These are phyloP conservation scores for Teunomyces funiuensis DNA, from an alignment of 805 yeast species.

Conservation along the genomic window DNA sequence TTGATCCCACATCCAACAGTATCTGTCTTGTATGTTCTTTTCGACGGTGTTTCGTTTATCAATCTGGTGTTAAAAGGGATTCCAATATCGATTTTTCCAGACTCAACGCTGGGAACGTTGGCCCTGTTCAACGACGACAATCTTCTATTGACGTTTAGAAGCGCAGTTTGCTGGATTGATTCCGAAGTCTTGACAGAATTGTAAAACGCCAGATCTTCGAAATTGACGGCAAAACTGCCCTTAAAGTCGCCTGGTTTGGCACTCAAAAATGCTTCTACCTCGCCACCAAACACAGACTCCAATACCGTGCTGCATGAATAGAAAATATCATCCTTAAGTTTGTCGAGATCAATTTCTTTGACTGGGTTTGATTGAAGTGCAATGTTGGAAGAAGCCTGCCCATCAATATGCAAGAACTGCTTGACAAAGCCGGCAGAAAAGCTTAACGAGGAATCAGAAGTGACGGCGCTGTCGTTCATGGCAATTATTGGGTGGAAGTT, in stretches of 20 bases:
- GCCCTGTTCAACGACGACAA: conserved; percentile 31
- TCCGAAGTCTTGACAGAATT: conserved; percentile 36
- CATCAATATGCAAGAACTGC: conserved; percentile 19
- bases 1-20: conserved; percentile 84
- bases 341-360: conserved; percentile 29
- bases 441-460: conserved; percentile 31
- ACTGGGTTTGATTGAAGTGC: conserved; percentile 2
- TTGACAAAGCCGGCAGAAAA: conserved; percentile 37
- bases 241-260: conserved; percentile 40
- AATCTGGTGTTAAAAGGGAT: conserved; percentile 32
- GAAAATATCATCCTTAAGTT: conserved; percentile 27
- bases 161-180: conserved; percentile 26
- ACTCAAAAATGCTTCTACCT: conserved; percentile 25
- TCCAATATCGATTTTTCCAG: conserved; percentile 37
- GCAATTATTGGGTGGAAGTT: conserved; percentile 31
- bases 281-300: conserved; percentile 13
- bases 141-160: conserved; percentile 39
- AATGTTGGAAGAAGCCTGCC: background rate
- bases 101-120: conserved; percentile 24
- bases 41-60: conserved; percentile 28
- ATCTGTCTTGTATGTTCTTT: conserved; percentile 50
- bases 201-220: conserved; percentile 39
- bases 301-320: conserved; percentile 13
- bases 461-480: conserved; percentile 33
- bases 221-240: conserved; percentile 43